These are phyloP conservation scores for Saccharomyces hybrid DNA, from an alignment of 1,139 yeast genomes.

Conservation along the genomic window DNA sequence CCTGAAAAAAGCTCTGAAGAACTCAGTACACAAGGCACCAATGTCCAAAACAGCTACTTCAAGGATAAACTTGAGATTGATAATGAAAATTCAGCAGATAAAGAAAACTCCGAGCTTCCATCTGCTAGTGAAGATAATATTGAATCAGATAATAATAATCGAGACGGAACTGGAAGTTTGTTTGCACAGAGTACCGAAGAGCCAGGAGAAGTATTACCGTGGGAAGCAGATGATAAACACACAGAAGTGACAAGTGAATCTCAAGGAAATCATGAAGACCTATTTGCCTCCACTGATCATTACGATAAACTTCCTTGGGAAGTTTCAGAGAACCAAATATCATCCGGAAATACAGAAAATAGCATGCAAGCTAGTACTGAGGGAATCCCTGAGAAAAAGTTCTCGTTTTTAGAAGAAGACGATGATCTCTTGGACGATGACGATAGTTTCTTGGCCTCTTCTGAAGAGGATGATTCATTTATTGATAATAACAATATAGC, in stretches of 20 bases:
- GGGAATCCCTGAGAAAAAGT: constrained; percentile 12
- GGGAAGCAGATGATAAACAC: constrained; percentile 3
- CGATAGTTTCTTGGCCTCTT: constrained; percentile 26
- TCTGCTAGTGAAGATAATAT: background rate
- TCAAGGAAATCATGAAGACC: constrained; percentile 2
- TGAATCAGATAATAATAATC: background rate
- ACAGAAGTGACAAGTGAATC: background rate
- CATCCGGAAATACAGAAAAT: background rate
- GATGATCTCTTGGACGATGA: constrained; percentile 27
- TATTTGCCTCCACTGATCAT: constrained; percentile 2
- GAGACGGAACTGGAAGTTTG: background rate
- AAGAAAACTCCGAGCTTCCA: background rate
- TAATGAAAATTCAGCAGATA: background rate
- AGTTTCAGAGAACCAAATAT: background rate
- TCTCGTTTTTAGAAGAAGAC: constrained; percentile 26
- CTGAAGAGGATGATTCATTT: constrained; percentile 8
- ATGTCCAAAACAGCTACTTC: background rate
- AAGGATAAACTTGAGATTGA: background rate
- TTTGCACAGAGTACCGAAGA: background rate
- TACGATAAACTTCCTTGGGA: constrained; percentile 4
- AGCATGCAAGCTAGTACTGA: background rate
- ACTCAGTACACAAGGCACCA: background rate
- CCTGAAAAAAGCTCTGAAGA: background rate
- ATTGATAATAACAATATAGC: background rate
- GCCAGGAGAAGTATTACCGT: constrained; percentile 3